Conservation (phyloP, 2,329 filamentous ascomycete genomes). For the Diaporthe caulivora region DNA sequence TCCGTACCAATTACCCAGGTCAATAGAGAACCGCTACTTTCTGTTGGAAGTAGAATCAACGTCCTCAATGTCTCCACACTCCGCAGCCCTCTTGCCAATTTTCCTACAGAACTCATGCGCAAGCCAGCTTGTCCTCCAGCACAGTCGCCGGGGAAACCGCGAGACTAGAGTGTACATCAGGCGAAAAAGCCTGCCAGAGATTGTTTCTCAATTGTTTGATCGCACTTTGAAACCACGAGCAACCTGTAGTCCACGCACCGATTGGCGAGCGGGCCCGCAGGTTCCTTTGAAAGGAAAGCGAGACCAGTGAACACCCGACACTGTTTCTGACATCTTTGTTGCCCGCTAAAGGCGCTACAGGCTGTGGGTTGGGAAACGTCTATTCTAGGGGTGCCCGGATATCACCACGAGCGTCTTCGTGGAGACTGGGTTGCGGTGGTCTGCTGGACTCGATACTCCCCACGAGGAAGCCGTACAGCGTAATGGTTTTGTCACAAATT, state of each 20-base stretch:
- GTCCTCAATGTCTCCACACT: not conserved
- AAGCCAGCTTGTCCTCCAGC: slow-evolving; percentile 58
- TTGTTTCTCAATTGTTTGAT: slow-evolving; percentile 60
- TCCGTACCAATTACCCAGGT: too few species aligned
- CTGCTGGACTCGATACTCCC: slow-evolving; percentile 58
- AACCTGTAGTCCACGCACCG: slow-evolving; percentile 59
- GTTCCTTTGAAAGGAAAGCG: too few species aligned
- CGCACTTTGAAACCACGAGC: slow-evolving; percentile 59
- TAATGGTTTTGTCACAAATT: slow-evolving; percentile 58
- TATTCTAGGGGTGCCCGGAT: slow-evolving; percentile 59
- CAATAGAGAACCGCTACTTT: too few species aligned
- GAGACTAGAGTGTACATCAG: slow-evolving; percentile 58
- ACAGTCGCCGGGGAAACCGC: slow-evolving; percentile 60
- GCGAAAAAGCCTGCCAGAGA: slow-evolving; percentile 61
- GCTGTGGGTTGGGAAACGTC: slow-evolving; percentile 58
- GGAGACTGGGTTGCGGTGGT: slow-evolving; percentile 64
- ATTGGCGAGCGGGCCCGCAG: slow-evolving; percentile 54
- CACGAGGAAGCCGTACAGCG: slow-evolving; percentile 58
- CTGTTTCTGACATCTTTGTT: slow-evolving; percentile 43
- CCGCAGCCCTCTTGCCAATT: too few species aligned
- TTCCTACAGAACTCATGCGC: not conserved
- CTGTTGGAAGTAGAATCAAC: too few species aligned
- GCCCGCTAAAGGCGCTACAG: slow-evolving; percentile 48
- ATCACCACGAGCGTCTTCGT: slow-evolving; percentile 57
- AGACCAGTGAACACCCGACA: slow-evolving; percentile 49